Evolutionary conservation across 2,329 filamentous ascomycete genomes (phyloP).

Genomic region (Geoglossum cookeanum): DNA sequence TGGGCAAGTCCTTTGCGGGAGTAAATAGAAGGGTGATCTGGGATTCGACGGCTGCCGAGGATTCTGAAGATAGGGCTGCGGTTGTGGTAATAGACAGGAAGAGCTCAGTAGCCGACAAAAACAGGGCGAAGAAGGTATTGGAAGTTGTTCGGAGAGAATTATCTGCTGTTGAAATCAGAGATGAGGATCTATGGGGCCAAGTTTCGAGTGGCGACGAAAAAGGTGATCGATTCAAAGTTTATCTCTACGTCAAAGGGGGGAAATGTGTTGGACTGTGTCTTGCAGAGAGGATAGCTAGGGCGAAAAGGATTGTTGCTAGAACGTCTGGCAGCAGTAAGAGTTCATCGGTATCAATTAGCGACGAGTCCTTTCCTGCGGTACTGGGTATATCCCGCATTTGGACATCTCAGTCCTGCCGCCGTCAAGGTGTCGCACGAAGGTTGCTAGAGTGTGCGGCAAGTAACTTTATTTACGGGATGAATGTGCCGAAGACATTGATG

Average conservation of each 20-base stretch:
- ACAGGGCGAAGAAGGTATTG: conserved; percentile 35
- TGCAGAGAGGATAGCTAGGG: conserved; percentile 39
- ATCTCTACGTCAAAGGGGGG: conserved; percentile 38
- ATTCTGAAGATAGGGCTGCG: not conserved
- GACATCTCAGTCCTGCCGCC: conserved; percentile 12
- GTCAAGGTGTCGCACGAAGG: conserved; percentile 12
- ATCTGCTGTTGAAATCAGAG: conserved; percentile 37
- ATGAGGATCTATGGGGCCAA: conserved; percentile 37
- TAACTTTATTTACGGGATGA: conserved; percentile 16
- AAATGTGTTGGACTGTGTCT: conserved; percentile 44
- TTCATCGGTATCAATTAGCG: not conserved
- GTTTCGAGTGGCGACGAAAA: conserved; percentile 11
- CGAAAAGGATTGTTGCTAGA: conserved; percentile 27
- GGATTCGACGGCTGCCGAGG: not conserved
- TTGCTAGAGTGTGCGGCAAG: conserved; percentile 12
- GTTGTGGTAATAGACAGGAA: conserved; percentile 39
- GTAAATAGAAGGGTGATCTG: conserved; percentile 11
- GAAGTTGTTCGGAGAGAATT: conserved; percentile 44
- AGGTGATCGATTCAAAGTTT: conserved; percentile 35
- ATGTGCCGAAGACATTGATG: conserved; percentile 11
- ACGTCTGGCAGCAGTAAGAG: not conserved
- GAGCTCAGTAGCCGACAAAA: conserved; percentile 30
- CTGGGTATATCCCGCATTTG: conserved; percentile 15
- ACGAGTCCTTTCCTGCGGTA: conserved; percentile 8
- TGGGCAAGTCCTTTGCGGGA: conserved; percentile 37